These are phyloP conservation scores for Aphanocladium album DNA, from an alignment of 2,329 filamentous ascomycete species.

Conservation along the genomic window DNA sequence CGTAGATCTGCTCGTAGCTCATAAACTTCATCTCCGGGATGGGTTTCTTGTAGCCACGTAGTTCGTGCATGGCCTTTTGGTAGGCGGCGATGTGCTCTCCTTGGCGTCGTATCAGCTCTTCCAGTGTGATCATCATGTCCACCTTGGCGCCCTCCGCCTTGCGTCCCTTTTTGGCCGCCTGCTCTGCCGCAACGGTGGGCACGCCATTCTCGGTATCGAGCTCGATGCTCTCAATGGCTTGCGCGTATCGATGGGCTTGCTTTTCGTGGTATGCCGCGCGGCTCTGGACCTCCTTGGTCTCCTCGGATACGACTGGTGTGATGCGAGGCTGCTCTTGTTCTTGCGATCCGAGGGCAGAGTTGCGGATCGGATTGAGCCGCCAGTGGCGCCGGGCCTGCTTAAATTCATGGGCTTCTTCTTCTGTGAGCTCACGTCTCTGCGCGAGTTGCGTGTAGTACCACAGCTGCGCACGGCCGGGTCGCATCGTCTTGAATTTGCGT, in stretches of 20 bases:
- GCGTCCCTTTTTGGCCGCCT: background rate
- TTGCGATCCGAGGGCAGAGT: slow-evolving; percentile 18
- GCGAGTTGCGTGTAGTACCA: slow-evolving; percentile 27
- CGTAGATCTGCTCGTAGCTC: slow-evolving; percentile 25
- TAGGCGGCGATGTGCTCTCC: slow-evolving; percentile 23
- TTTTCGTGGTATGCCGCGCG: slow-evolving; percentile 26
- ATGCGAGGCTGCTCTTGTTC: slow-evolving; percentile 15
- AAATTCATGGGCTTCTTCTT: slow-evolving; percentile 29
- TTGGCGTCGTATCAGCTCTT: slow-evolving; percentile 22
- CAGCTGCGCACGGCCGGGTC: slow-evolving; percentile 30
- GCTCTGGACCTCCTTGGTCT: slow-evolving; percentile 23
- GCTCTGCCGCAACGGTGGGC: background rate
- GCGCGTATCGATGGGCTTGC: slow-evolving; percentile 24
- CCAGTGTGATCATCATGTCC: background rate
- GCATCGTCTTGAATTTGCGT: slow-evolving; percentile 25
- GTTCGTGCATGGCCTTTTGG: slow-evolving; percentile 22
- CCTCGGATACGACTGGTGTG: slow-evolving; percentile 18
- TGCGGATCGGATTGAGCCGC: slow-evolving; percentile 26
- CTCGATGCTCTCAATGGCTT: slow-evolving; percentile 19
- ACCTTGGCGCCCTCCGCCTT: background rate
- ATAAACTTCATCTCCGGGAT: slow-evolving; percentile 25
- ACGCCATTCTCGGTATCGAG: slow-evolving; percentile 17
- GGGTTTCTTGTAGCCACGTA: slow-evolving; percentile 22
- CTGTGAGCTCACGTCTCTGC: slow-evolving; percentile 26
- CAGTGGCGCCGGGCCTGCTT: slow-evolving; percentile 30